These are phyloP conservation scores for Fistulifera pelliculosa DNA, from an alignment of 108 stramenopile species.

Conservation along the genomic window DNA sequence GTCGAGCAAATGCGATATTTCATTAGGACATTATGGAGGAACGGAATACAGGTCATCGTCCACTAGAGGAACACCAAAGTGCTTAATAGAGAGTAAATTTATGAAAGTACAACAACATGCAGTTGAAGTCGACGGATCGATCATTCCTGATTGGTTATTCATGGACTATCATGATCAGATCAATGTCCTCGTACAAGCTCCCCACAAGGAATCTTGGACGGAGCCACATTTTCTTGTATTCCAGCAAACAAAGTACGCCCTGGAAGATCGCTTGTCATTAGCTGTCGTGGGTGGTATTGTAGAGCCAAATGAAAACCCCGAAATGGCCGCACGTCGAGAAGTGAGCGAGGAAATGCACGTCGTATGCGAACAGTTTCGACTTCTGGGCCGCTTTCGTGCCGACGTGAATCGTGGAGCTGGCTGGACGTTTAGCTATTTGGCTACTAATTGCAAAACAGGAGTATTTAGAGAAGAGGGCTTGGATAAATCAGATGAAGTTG, in stretches of 20 bases:
- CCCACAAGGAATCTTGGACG: constrained; percentile 6
- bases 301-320: constrained; percentile 56
- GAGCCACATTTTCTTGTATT: constrained; percentile 53
- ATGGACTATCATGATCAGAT: constrained; percentile 86
- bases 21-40: no score
- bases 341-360: constrained; percentile 65
- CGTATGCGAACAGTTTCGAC: constrained; percentile 33
- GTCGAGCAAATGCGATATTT: no score
- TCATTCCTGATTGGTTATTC: constrained; percentile 78
- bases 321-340: constrained; percentile 50
- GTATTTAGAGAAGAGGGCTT: neutral
- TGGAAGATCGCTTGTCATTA: constrained; percentile 39
- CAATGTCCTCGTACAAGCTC: constrained; percentile 67
- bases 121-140: constrained; percentile 32
- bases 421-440: constrained; percentile 58
- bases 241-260: constrained; percentile 75
- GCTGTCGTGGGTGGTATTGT: constrained; percentile 79
- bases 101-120: constrained; percentile 62
- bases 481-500: constrained; percentile 23
- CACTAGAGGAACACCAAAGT: constrained; percentile 16
- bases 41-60: no score
- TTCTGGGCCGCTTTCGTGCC: constrained; percentile 58
- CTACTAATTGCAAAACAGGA: constrained; percentile 32
- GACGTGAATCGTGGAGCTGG: constrained; percentile 83
- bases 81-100: constrained; percentile 66